These are phyloP conservation scores for Boletus tomentosulus DNA, from an alignment of 768 basidiomycete genomes.

Conservation along the genomic window DNA sequence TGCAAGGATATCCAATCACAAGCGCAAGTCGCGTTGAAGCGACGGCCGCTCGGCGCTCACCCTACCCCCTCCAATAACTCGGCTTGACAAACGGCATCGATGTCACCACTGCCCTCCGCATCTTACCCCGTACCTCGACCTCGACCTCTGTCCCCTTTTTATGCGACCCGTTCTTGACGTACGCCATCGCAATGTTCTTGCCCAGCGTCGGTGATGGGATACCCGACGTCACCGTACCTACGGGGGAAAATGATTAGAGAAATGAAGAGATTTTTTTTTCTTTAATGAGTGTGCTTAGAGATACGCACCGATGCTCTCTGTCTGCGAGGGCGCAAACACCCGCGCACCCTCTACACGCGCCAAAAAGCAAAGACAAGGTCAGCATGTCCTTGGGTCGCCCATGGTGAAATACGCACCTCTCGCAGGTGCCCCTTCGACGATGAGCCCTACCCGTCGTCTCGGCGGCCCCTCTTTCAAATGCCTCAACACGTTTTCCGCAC, in stretches of 20 bases:
- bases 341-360: slow-evolving; percentile 64
- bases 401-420: slow-evolving; percentile 48
- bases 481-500: slow-evolving; percentile 64
- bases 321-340: slow-evolving; percentile 54
- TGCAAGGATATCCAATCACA: neutral
- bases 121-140: slow-evolving; percentile 81
- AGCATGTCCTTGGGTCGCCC: neutral
- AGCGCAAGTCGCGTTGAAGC: neutral
- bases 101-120: slow-evolving; percentile 67
- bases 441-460: slow-evolving; percentile 73
- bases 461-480: slow-evolving; percentile 80
- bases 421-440: slow-evolving; percentile 83
- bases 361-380: neutral
- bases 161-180: slow-evolving; percentile 75
- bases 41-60: neutral
- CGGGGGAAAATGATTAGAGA: slow-evolving; percentile 26
- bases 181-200: slow-evolving; percentile 96
- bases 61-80: slow-evolving; percentile 70
- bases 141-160: slow-evolving; percentile 86
- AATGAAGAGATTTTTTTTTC: neutral
- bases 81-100: slow-evolving; percentile 87
- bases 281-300: too few species aligned
- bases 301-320: slow-evolving; percentile 54
- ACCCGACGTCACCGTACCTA: slow-evolving; percentile 82
- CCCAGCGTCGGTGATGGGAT: slow-evolving; percentile 90